Conservation (phyloP, 2,329 filamentous ascomycete species). For the Cladophialophora chaetospira region DNA sequence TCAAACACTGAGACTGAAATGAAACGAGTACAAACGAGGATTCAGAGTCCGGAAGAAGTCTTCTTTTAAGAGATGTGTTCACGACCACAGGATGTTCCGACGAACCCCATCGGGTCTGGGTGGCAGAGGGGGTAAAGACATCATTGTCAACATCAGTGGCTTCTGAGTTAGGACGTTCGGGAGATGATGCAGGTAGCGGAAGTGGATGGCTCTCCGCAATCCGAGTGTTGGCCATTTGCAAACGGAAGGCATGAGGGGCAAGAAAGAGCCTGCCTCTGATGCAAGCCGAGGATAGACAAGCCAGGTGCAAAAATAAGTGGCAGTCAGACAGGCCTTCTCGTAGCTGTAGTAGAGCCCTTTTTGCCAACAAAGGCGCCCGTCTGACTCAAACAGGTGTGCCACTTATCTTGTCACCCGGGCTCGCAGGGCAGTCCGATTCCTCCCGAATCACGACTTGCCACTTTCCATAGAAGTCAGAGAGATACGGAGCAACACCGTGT, state of each 20-base stretch:
- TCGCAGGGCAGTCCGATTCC: too few species aligned
- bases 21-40: background rate
- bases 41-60: background rate
- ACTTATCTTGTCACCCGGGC: too few species aligned
- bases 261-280: background rate
- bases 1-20: background rate
- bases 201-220: background rate
- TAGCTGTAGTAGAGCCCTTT: too few species aligned
- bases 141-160: slow-evolving; percentile 13
- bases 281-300: slow-evolving; percentile 8
- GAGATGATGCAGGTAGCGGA: slow-evolving; percentile 11
- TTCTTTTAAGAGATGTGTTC: background rate
- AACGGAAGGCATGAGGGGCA: background rate
- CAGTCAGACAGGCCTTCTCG: too few species aligned
- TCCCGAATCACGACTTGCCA: background rate
- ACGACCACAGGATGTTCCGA: slow-evolving; percentile 2
- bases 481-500: background rate
- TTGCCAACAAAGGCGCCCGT: too few species aligned
- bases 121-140: slow-evolving; percentile 3
- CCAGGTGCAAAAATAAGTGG: too few species aligned
- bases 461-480: background rate
- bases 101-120: slow-evolving; percentile 13
- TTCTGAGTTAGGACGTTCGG: slow-evolving; percentile 1
- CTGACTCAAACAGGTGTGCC: too few species aligned
- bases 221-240: slow-evolving; percentile 5